Conservation (phyloP, 306 rosid species). For the Vigna angularis region DNA sequence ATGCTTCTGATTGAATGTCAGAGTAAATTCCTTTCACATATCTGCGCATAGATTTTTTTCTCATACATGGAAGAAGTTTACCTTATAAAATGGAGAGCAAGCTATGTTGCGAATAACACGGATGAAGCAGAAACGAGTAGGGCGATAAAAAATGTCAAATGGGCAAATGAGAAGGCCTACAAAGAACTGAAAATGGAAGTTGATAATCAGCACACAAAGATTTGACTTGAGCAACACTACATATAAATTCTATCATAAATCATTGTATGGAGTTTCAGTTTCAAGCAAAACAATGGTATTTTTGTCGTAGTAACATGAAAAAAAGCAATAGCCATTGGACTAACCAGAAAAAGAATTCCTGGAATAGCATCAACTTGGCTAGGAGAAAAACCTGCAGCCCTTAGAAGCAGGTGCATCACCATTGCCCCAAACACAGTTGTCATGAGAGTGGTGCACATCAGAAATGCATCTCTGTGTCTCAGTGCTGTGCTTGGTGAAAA, state of each 20-base stretch:
- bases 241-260: neutral
- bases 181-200: slow-evolving; percentile 56
- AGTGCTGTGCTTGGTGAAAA: slow-evolving; percentile 72
- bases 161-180: slow-evolving; percentile 71
- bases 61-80: slow-evolving; percentile 31
- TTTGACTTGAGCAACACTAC: neutral
- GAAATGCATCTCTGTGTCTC: slow-evolving; percentile 83
- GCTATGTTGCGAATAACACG: slow-evolving; percentile 76
- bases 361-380: slow-evolving; percentile 82
- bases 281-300: neutral
- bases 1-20: too few relatives aligned
- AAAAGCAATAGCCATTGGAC: slow-evolving; percentile 12
- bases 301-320: neutral
- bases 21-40: too few relatives aligned
- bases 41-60: too few relatives aligned
- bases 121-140: slow-evolving; percentile 83
- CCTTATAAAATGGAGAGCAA: slow-evolving; percentile 90
- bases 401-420: slow-evolving; percentile 76
- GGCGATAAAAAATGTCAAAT: slow-evolving; percentile 77
- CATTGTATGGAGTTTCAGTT: neutral
- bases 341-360: slow-evolving; percentile 71
- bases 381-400: slow-evolving; percentile 64
- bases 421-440: slow-evolving; percentile 79
- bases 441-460: slow-evolving; percentile 77
- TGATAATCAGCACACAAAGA: slow-evolving; percentile 36